A percentile compares a stretch with the other conserved stretches of the same genome.
Conservation (phyloP, 2,329 filamentous ascomycete genomes). For the Diaporthe citrichinensis region DNA sequence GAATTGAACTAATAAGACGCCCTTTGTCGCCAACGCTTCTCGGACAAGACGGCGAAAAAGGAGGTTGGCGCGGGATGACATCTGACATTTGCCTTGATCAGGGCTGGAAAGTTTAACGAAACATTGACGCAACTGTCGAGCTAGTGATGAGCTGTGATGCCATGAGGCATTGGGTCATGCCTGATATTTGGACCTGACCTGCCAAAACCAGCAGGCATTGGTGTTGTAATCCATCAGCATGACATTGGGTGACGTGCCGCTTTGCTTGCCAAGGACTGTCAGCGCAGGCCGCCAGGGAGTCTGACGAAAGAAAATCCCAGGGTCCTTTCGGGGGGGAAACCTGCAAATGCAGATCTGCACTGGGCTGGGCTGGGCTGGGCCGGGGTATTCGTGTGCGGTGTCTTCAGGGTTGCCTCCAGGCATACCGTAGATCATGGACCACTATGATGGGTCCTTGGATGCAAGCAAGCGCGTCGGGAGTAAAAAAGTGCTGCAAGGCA, state of each 20-base stretch:
- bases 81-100: neutral
- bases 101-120: neutral
- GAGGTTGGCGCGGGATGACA: neutral
- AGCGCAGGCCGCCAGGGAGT: neutral
- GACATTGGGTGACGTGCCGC: slow-evolving; percentile 29
- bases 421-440: slow-evolving; percentile 18
- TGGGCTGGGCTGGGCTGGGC: neutral
- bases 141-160: slow-evolving; percentile 17
- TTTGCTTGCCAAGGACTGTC: slow-evolving; percentile 32
- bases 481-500: slow-evolving; percentile 13
- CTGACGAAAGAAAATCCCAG: slow-evolving; percentile 15
- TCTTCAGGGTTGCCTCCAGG: slow-evolving; percentile 21
- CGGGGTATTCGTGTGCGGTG: neutral
- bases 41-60: neutral
- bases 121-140: slow-evolving; percentile 14
- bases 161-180: neutral
- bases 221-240: neutral
- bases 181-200: neutral
- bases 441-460: slow-evolving; percentile 18
- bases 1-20: neutral
- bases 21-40: neutral
- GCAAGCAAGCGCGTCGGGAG: slow-evolving; percentile 19
- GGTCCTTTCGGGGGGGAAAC: neutral
- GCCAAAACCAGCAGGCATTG: slow-evolving; percentile 13
- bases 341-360: slow-evolving; percentile 28